Base-by-base conservation (phyloP, 2,329 filamentous ascomycete species). In the Pestalotiopsis sp. region DNA sequence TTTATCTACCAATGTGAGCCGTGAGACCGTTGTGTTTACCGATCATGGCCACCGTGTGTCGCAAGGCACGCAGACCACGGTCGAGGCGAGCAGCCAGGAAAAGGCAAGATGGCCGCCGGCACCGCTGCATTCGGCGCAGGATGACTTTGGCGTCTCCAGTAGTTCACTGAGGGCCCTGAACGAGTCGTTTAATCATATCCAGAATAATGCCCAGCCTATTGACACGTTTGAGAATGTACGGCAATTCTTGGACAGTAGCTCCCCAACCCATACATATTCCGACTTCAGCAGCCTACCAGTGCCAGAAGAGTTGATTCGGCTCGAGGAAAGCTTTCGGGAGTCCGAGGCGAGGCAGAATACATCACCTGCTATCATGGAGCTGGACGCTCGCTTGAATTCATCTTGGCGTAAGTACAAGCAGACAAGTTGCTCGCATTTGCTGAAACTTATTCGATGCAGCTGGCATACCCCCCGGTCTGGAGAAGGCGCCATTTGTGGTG, bases 401-500 rank as follows among this genome's bases (percentile, higher is more conserved):
- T 72, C 78, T 59, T 79, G 77, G 77, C 75, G 76, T 77, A 72
- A 74, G 76, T 70, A 49, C 2, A 17, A 27, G 3, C 45, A 12
- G 17, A 23, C 4, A 36, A 7, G 39, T 41, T 56, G 31, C 63
- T 56, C 49, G 39, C n/a, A 45, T n/a, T 23, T 27, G 12, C 20
- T 27, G 12, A 27, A n/a, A 45, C 64, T 59, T 17, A 38, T 36
- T 45, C 14, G 3, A 6, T 31, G 3, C 17, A 78, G 76, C 75
- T 68, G 56, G 62, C 20, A 80, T 84, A 7, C 83, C 84, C 0
- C 64, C 69, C 0, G 80, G 79, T 66, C 76, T 87, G 3, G 78
- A 80, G 3, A 65, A 78, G 0, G 86, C 84, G 0, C 85, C 87
- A 0, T 77, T 88, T 2, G 80, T 82, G 2, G 78, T 88, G 4